phyloP scores from a whole-genome alignment of 73 alveolate genomes.

The Strombidium stylifer region DNA sequence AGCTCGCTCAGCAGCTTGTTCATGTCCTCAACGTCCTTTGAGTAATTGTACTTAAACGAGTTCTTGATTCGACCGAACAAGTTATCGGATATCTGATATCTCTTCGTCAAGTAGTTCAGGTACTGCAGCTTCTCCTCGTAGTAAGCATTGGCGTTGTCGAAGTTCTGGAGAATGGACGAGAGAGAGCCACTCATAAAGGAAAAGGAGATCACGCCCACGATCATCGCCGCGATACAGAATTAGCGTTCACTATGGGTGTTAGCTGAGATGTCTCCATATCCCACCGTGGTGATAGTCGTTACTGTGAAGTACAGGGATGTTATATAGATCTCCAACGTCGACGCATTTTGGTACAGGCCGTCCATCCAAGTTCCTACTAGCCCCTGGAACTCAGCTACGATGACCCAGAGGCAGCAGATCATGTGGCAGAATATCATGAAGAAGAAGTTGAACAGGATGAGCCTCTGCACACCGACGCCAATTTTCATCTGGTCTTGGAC shows the following conservation, averaged over 20 bases:
- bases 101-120: neutral
- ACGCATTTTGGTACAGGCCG: no score
- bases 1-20: neutral
- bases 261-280: no score
- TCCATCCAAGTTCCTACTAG: slow-evolving; percentile 3
- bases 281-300: no score
- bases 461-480: slow-evolving; percentile 53
- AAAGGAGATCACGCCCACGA: slow-evolving; percentile 25
- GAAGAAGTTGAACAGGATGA: slow-evolving; percentile 29
- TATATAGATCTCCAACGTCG: no score
- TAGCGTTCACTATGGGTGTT: no score
- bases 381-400: slow-evolving; percentile 60
- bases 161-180: slow-evolving; percentile 1
- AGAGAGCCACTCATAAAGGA: slow-evolving; percentile 31
- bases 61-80: slow-evolving; percentile 1
- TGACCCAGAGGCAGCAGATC: slow-evolving; percentile 66
- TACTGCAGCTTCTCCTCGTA: slow-evolving; percentile 14
- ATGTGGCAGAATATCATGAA: slow-evolving; percentile 58
- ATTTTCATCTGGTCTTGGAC: slow-evolving; percentile 42
- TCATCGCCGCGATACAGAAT: slow-evolving; percentile 14
- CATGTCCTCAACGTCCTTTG: slow-evolving; percentile 7
- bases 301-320: no score
- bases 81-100: neutral
- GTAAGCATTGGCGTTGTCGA: slow-evolving; percentile 15
- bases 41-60: slow-evolving; percentile 5